Base-by-base conservation (phyloP, 2,329 filamentous ascomycete genomes). In the Penicillium occitanis region DNA sequence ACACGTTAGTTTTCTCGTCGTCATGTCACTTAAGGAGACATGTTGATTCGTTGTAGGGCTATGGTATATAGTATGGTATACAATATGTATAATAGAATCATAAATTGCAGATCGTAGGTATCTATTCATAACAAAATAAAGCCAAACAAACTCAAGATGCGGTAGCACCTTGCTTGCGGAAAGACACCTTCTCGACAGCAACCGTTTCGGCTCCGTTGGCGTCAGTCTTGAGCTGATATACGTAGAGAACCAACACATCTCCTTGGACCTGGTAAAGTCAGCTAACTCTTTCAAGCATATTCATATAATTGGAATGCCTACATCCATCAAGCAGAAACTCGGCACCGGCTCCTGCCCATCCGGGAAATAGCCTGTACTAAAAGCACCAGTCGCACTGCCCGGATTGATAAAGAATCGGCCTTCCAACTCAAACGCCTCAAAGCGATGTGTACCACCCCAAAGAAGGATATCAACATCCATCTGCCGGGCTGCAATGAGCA, bases 321-420 rank as follows among this genome's bases (percentile, higher is more conserved):
- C 93, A 86, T 98, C 94, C 94, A 98, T 97, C 78, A 98, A 81
- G 75, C 95, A 97, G 79, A 98, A 97, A 77, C 93, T 97, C 30
- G 94, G 94, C 65, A 89, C 89, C 28, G 90, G 91, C 64, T 94
- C 91, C 74, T 91, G 86, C 37, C 81, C 84, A 51, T 84, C 83
- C 2, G 81, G 75, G 81, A 85, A 86, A 80, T 84, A 87, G 14
- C 83, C 83, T 13, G 85, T 86, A 67, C 83, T 87, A 78, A 88
- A 85, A 1, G 88, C 88, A 0, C 88, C 88, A 3, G 88, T 90
- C 2, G 87, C 88, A 75, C 86, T 88, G 33, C 88, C 88, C 0
- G 88, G 88, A 71, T 90, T 90, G 62, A 90, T 83, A 74, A 90
- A 90, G 79, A 90, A 90, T 72, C 89, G 88, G 46, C 88, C 88